Evolutionary conservation across 495 filamentous ascomycete genomes (phyloP), one percentile per base, ranked within the genome.

Genomic region (Geopyxis carbonaria): DNA sequence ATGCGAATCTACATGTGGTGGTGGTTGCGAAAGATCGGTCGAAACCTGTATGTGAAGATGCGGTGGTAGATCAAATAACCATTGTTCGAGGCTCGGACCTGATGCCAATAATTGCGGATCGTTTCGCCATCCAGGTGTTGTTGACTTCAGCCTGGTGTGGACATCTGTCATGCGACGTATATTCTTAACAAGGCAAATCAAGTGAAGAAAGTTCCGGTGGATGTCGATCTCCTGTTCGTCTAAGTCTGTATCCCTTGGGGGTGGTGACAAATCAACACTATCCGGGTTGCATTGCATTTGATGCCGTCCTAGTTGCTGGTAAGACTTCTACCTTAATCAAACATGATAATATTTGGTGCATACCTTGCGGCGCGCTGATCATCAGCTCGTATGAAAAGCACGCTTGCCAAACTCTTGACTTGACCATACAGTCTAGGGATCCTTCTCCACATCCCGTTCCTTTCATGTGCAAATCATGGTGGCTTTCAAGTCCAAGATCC

Each of bases 361-460:
- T 64, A 86, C 81, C 91, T 77, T 97, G 89, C 1, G 91, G 84
- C 13, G 78, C 83, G 31, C 89, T 87, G 44, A 95, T 76, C 83
- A 95, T 92, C 20, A 87, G 65, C 57, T 95, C 89, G 23, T 82
- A 73, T 18, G 81, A 65, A 58, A 93, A 78, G 11, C 93, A 69
- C 0, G 73, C 80, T 56, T 95, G 84, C 89, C 89, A 97, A 31
- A 95, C 73, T 29, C 87, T 68, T 18, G 73, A 89, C 54, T 83
- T 86, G 28, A 81, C 72, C 22, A 77, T 61, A 49, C 87, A 95
- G 37, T 95, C 87, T 6, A 72, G 64, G 4, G 68, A 59, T 41
- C 64, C 68, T 22, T 76, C 70, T 15, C 67, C 78, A 52, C 87
- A 93, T 2, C 65, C 48, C 44, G 68, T 68, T 31, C 78, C 77